A percentile compares a stretch with the other conserved stretches of the same genome.
These are phyloP conservation scores for Ganoderma sinense DNA, from an alignment of 1,284 basidiomycete genomes.

Conservation along the genomic window DNA sequence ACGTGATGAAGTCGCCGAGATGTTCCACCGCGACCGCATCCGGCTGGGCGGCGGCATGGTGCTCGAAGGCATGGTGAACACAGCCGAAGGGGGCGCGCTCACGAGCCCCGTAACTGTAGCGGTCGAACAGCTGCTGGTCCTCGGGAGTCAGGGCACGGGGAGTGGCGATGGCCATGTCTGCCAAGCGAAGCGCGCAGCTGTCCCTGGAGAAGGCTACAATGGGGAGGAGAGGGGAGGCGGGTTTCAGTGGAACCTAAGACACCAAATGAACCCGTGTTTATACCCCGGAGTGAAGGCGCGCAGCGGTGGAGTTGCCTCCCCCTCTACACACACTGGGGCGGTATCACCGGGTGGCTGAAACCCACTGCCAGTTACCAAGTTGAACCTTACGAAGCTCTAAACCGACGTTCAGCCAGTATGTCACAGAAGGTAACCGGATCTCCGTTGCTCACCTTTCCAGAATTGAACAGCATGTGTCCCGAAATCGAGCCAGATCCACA, in stretches of 20 bases:
- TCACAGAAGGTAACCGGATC: conserved; percentile 5
- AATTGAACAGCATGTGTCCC: conserved; percentile 20
- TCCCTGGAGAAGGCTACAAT: conserved; percentile 10
- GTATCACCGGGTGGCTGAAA: conserved; percentile 10
- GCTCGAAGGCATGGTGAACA: conserved; percentile 65
- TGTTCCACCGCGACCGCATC: conserved; percentile 59
- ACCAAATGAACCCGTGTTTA: conserved; percentile 10
- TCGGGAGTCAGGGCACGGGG: conserved; percentile 41
- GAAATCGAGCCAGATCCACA: conserved; percentile 19
- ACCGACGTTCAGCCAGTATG: conserved; percentile 29
- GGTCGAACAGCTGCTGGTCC: conserved; percentile 53
- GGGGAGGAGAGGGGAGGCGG: conserved; percentile 16
- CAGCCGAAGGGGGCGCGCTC: conserved; percentile 51
- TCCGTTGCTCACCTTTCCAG: conserved; percentile 2
- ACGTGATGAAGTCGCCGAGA: conserved; percentile 54
- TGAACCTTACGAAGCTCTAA: conserved; percentile 10
- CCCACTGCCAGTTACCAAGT: conserved; percentile 1
- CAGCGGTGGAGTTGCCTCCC: conserved; percentile 20
- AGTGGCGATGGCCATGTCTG: conserved; percentile 21
- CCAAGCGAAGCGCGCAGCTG: conserved; percentile 10
- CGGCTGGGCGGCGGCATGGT: conserved; percentile 49
- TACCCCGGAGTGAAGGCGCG: conserved; percentile 19
- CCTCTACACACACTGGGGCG: conserved; percentile 1
- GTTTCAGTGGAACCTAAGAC: conserved; percentile 2
- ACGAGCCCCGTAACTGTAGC: conserved; percentile 52